phyloP scores from a whole-genome alignment of 2,329 filamentous ascomycete genomes.

The Dothistroma septosporum region DNA sequence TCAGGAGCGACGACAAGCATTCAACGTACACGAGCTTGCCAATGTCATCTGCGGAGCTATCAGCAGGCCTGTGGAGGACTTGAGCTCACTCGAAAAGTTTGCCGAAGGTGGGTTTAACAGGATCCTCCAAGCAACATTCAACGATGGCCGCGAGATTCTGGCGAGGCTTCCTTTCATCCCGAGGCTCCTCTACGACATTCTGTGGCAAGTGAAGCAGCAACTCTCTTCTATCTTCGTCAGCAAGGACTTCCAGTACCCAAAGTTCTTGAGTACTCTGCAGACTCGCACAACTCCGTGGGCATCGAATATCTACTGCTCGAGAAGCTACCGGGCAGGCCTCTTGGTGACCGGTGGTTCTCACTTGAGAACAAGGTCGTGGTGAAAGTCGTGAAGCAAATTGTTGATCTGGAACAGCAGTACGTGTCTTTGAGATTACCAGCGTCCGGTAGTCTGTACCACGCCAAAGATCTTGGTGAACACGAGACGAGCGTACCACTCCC shows the following conservation, averaged over 20 bases:
- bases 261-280: constrained; percentile 19
- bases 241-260: constrained; percentile 22
- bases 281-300: constrained; percentile 16
- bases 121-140: constrained; percentile 22
- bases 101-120: constrained; percentile 28
- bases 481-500: no score
- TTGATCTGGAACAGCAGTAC: constrained; percentile 30
- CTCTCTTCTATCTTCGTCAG: constrained; percentile 22
- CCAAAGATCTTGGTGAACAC: no score
- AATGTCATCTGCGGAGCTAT: constrained; percentile 12
- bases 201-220: constrained; percentile 30
- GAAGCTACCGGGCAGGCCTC: constrained; percentile 14
- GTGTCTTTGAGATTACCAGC: constrained; percentile 12
- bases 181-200: constrained; percentile 9
- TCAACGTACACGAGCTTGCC: constrained; percentile 16
- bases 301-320: constrained; percentile 29
- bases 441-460: no score
- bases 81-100: constrained; percentile 18
- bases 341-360: constrained; percentile 25
- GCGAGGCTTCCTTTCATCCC: constrained; percentile 26
- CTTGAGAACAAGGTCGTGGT: constrained; percentile 25
- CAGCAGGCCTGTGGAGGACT: not conserved
- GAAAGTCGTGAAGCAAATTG: constrained; percentile 21
- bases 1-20: constrained; percentile 13
- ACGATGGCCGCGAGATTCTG: constrained; percentile 25